Conservation (phyloP, 257 asterid genomes). For the Fraxinus americana region DNA sequence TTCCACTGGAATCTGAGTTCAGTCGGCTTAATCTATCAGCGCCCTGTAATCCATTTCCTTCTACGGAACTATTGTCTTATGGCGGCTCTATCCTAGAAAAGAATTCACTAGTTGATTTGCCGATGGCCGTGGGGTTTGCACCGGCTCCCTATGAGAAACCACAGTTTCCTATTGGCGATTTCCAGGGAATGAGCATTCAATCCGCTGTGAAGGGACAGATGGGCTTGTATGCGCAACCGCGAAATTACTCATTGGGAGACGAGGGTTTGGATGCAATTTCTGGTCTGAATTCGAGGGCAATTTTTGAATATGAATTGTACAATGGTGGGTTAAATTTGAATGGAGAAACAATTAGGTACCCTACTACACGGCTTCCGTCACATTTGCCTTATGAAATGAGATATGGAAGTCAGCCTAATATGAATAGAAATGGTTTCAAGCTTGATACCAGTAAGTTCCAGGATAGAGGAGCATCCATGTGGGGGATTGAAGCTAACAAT, state of each 20-base stretch:
- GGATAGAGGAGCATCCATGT: not conserved
- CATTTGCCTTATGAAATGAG: not conserved
- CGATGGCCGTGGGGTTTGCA: not conserved
- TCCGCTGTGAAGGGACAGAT: slow-evolving; percentile 38
- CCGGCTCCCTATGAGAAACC: slow-evolving; percentile 6
- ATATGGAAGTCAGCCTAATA: not conserved
- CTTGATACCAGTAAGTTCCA: not conserved
- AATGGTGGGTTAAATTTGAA: slow-evolving; percentile 12
- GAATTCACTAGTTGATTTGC: not conserved
- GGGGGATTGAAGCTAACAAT: not conserved
- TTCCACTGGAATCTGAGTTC: slow-evolving; percentile 27
- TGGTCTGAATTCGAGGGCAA: slow-evolving; percentile 1
- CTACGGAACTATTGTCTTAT: not conserved
- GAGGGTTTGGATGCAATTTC: not conserved
- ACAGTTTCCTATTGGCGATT: slow-evolving; percentile 4
- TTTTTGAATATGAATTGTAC: not conserved
- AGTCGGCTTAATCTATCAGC: slow-evolving; percentile 26
- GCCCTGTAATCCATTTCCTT: not conserved
- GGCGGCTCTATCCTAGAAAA: slow-evolving; percentile 14
- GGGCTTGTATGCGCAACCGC: slow-evolving; percentile 21
- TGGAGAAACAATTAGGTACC: not conserved
- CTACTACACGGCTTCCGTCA: not conserved
- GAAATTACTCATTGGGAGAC: not conserved
- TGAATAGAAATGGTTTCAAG: not conserved
- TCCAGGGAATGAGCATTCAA: slow-evolving; percentile 42